A percentile compares a stretch with the other conserved stretches of the same genome.
phyloP scores from a whole-genome alignment of 176 grass and related monocot genomes.

The Carex pumila region DNA sequence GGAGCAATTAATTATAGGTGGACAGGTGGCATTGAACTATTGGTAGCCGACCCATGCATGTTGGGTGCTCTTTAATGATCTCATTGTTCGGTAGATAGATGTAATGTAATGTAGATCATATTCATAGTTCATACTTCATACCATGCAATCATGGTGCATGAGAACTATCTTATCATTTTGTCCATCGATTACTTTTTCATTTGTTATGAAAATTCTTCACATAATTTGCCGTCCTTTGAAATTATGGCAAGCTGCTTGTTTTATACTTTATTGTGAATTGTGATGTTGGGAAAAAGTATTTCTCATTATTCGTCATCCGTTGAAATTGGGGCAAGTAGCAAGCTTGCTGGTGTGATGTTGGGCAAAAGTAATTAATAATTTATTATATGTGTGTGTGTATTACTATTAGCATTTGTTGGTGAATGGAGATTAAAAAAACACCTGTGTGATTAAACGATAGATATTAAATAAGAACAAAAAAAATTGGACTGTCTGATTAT shows the following conservation, averaged over 20 bases:
- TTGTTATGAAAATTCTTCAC: neutral
- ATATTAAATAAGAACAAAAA: too few relatives aligned
- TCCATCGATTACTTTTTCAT: neutral
- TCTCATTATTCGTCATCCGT: neutral
- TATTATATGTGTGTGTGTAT: too few relatives aligned
- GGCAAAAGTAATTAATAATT: neutral
- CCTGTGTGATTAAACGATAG: too few relatives aligned
- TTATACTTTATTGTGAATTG: neutral
- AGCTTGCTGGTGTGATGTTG: neutral
- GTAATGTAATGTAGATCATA: neutral
- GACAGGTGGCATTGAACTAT: neutral
- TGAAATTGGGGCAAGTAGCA: neutral
- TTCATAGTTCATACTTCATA: too few relatives aligned
- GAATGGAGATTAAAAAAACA: too few relatives aligned
- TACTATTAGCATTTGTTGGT: too few relatives aligned
- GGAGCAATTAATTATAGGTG: neutral
- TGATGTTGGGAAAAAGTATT: neutral
- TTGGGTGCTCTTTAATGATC: neutral
- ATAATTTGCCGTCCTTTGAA: neutral
- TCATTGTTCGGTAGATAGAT: neutral
- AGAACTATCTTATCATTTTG: slow-evolving; percentile 4
- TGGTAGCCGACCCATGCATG: neutral
- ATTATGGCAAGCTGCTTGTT: neutral
- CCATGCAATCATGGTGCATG: neutral
- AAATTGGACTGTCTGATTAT: too few relatives aligned